A percentile compares a stretch with the other conserved stretches of the same genome.
phyloP scores from a whole-genome alignment of 2,329 filamentous ascomycete genomes.

The Coniochaeta hoffmannii region DNA sequence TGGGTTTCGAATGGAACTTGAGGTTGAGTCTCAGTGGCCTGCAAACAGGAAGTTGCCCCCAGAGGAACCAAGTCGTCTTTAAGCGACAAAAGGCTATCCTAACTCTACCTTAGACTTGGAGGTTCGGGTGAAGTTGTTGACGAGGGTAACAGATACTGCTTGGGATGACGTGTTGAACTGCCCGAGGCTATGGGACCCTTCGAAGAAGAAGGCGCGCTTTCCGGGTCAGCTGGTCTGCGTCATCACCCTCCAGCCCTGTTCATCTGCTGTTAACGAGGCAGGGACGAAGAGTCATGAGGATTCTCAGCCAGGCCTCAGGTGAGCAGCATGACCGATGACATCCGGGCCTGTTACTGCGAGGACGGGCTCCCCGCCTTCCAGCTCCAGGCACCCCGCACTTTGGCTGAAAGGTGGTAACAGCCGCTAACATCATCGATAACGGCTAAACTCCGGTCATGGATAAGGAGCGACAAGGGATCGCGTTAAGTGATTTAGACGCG shows the following conservation, averaged over 20 bases:
- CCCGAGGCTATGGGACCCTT: too few species aligned
- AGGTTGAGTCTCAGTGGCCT: too few species aligned
- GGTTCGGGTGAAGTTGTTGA: neutral
- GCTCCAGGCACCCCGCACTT: constrained; percentile 9
- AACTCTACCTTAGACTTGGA: too few species aligned
- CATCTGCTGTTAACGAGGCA: neutral
- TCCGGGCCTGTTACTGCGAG: neutral
- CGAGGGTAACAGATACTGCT: too few species aligned
- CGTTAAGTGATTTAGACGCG: constrained; percentile 9
- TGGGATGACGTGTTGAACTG: too few species aligned
- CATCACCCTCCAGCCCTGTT: constrained; percentile 1
- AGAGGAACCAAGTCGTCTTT: too few species aligned
- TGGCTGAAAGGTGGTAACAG: neutral
- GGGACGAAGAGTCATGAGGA: neutral
- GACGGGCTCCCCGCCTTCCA: constrained; percentile 12
- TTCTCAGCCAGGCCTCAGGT: constrained; percentile 4
- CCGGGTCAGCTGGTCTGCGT: constrained; percentile 12
- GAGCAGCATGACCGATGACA: constrained; percentile 8
- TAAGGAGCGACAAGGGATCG: neutral
- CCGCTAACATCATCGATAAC: neutral
- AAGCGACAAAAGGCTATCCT: too few species aligned
- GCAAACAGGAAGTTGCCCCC: too few species aligned
- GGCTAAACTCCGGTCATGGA: neutral
- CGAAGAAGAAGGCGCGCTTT: neutral
- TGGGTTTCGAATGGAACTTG: too few species aligned